Conservation (phyloP, 345 rosid genomes). For the Triadica sebifera region DNA sequence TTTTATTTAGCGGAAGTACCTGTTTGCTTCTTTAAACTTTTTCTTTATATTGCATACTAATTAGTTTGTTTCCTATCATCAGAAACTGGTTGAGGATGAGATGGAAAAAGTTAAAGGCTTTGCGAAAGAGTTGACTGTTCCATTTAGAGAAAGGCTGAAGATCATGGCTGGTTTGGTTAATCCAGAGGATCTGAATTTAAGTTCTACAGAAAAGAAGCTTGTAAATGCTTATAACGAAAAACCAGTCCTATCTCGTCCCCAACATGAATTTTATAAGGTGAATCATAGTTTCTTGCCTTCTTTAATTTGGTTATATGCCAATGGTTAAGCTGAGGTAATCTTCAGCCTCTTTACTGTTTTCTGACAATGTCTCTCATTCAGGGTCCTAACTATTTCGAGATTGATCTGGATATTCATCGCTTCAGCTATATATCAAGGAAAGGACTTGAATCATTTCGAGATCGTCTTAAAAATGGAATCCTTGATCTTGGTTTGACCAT, state of each 20-base stretch:
- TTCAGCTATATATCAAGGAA: slow-evolving; percentile 90
- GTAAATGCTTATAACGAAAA: slow-evolving; percentile 81
- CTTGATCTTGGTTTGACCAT: slow-evolving; percentile 82
- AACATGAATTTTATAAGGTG: slow-evolving; percentile 74
- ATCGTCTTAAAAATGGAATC: slow-evolving; percentile 68
- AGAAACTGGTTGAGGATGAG: slow-evolving; percentile 85
- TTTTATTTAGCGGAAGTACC: background rate
- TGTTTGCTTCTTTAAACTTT: background rate
- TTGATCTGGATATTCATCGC: slow-evolving; percentile 86
- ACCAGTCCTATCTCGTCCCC: slow-evolving; percentile 96
- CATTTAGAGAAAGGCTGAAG: slow-evolving; percentile 89
- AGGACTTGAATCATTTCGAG: slow-evolving; percentile 87
- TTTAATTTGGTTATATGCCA: background rate
- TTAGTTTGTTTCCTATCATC: slow-evolving; percentile 8
- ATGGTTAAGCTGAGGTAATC: background rate
- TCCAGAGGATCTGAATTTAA: slow-evolving; percentile 74
- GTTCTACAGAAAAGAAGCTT: slow-evolving; percentile 82
- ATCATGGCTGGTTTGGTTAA: slow-evolving; percentile 77
- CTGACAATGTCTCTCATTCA: slow-evolving; percentile 26
- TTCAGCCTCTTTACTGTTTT: background rate
- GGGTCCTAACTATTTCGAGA: slow-evolving; percentile 92
- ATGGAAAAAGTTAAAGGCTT: slow-evolving; percentile 85
- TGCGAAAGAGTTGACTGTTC: slow-evolving; percentile 64
- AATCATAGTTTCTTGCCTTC: background rate
- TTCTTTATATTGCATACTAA: background rate